These are phyloP conservation scores for Ganoderma lingzhi DNA, from an alignment of 1,284 basidiomycete species.

Conservation along the genomic window DNA sequence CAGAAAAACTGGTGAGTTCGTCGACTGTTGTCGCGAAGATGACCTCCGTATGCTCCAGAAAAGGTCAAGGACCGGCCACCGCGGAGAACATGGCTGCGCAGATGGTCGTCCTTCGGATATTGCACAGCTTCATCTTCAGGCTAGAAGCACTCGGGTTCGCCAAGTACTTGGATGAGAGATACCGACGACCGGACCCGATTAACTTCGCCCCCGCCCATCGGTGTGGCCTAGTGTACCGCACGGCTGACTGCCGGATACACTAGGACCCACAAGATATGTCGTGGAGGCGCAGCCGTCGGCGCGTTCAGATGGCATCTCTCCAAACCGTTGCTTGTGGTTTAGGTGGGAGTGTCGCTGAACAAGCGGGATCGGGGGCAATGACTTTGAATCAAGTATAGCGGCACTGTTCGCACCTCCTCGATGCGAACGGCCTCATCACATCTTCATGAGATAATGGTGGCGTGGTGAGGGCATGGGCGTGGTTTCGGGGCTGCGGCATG, in stretches of 20 bases:
- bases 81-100: neutral
- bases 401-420: neutral
- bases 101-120: neutral
- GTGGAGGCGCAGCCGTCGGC: neutral
- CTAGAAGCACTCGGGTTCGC: neutral
- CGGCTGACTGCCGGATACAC: neutral
- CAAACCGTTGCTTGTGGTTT: neutral
- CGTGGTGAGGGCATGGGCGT: slow-evolving; percentile 1
- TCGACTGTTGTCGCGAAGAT: neutral
- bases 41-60: neutral
- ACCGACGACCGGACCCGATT: slow-evolving; percentile 1
- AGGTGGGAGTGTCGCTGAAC: neutral
- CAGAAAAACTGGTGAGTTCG: neutral
- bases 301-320: neutral
- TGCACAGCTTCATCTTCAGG: neutral
- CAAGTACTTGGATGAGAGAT: neutral
- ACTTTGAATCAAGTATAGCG: neutral
- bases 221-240: neutral
- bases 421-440: neutral
- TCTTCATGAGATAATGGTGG: neutral
- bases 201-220: neutral
- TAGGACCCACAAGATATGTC: slow-evolving; percentile 1
- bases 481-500: neutral
- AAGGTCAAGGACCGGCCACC: neutral
- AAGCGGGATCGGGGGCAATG: neutral